phyloP scores from a whole-genome alignment of 1,284 basidiomycete species.

The Singerocomus inundabilis region DNA sequence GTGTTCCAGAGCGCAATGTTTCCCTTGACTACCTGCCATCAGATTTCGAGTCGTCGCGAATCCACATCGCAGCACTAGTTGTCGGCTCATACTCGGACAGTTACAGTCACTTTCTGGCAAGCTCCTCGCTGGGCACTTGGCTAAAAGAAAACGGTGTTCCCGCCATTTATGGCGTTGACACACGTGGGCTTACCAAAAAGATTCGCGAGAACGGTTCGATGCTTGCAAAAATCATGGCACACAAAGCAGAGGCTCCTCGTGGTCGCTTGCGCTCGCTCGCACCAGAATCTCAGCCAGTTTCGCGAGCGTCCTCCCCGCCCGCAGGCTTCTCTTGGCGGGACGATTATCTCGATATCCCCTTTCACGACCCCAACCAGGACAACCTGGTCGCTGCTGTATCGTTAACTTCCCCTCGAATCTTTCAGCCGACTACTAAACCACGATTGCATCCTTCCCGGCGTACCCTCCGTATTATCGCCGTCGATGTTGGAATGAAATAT shows the following conservation, averaged over 20 bases:
- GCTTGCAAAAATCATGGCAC: slow-evolving; percentile 80
- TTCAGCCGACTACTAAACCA: slow-evolving; percentile 58
- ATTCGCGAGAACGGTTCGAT: slow-evolving; percentile 94
- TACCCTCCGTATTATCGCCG: slow-evolving; percentile 80
- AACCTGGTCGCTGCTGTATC: slow-evolving; percentile 95
- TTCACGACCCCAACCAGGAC: slow-evolving; percentile 84
- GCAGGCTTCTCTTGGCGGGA: slow-evolving; percentile 67
- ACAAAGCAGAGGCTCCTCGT: slow-evolving; percentile 45
- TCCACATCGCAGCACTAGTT: slow-evolving; percentile 91
- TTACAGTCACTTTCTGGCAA: slow-evolving; percentile 93
- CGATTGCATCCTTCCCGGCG: slow-evolving; percentile 80
- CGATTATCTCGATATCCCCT: slow-evolving; percentile 80
- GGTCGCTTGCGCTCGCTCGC: slow-evolving; percentile 34
- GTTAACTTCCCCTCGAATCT: slow-evolving; percentile 65
- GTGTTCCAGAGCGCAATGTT: slow-evolving; percentile 81
- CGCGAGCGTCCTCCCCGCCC: slow-evolving; percentile 55
- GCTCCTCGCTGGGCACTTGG: slow-evolving; percentile 88
- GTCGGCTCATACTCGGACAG: slow-evolving; percentile 94
- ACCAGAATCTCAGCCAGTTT: slow-evolving; percentile 42
- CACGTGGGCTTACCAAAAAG: slow-evolving; percentile 94
- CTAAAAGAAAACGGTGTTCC: slow-evolving; percentile 94
- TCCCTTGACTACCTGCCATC: slow-evolving; percentile 62
- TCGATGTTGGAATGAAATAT: slow-evolving; percentile 99
- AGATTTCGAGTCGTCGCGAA: slow-evolving; percentile 92
- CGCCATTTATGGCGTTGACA: slow-evolving; percentile 96